These are phyloP conservation scores for Lentinula lateritia DNA, from an alignment of 768 basidiomycete species.

Conservation along the genomic window DNA sequence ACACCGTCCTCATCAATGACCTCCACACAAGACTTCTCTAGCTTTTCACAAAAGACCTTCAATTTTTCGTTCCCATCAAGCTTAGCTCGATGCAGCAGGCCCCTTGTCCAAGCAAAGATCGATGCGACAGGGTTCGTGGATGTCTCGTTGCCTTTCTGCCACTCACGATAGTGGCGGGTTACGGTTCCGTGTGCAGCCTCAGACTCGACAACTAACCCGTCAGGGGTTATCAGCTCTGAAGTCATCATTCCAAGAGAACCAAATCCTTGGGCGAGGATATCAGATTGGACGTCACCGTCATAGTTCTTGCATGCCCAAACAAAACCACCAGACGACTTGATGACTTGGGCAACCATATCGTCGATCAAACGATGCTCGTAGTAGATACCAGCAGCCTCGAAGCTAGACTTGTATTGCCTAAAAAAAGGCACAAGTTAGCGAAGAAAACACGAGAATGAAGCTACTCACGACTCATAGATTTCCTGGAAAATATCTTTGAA, in stretches of 20 bases:
- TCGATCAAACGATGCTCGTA: slow-evolving; percentile 97
- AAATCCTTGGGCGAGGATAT: slow-evolving; percentile 97
- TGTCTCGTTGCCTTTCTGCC: slow-evolving; percentile 96
- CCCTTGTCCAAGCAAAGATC: slow-evolving; percentile 98
- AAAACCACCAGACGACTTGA: slow-evolving; percentile 95
- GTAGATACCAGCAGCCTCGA: slow-evolving; percentile 69
- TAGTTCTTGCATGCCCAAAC: slow-evolving; percentile 75
- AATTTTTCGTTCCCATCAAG: slow-evolving; percentile 80
- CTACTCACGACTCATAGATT: slow-evolving; percentile 65
- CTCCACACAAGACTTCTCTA: slow-evolving; percentile 88
- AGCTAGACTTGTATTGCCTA: slow-evolving; percentile 65
- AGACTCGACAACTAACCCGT: slow-evolving; percentile 86
- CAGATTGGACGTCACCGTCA: slow-evolving; percentile 84
- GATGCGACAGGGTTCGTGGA: slow-evolving; percentile 98
- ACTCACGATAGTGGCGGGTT: slow-evolving; percentile 95
- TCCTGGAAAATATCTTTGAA: slow-evolving; percentile 99
- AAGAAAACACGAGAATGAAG: neutral
- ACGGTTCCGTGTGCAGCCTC: slow-evolving; percentile 98
- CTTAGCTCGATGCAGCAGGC: slow-evolving; percentile 88
- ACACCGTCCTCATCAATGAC: slow-evolving; percentile 85
- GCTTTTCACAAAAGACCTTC: slow-evolving; percentile 63
- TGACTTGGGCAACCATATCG: slow-evolving; percentile 97
- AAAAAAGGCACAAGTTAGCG: neutral
- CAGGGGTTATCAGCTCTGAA: slow-evolving; percentile 89
- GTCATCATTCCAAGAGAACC: slow-evolving; percentile 99